Evolutionary conservation across 1,139 yeast species (phyloP).

Genomic region (Torulaspora pretoriensis): DNA sequence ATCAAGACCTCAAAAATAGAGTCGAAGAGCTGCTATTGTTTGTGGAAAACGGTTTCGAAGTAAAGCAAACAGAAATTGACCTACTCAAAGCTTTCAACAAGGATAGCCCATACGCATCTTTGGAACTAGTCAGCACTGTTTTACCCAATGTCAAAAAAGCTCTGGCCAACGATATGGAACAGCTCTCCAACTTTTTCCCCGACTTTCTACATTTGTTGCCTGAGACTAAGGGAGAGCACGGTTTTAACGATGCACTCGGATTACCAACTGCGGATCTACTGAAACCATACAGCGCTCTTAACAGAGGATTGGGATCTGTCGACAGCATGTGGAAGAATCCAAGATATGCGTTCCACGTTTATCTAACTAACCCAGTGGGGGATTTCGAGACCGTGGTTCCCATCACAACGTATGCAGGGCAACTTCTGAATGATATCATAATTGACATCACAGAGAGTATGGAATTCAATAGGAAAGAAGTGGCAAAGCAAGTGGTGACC

Average conservation of each 20-base stretch:
- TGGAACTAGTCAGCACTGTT: constrained; percentile 49
- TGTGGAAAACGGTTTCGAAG: constrained; percentile 38
- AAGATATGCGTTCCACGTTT: constrained; percentile 62
- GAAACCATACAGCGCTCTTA: constrained; percentile 32
- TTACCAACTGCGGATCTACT: constrained; percentile 45
- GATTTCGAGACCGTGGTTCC: constrained; percentile 72
- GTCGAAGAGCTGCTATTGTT: constrained; percentile 45
- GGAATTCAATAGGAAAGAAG: constrained; percentile 86
- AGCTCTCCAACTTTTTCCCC: constrained; percentile 34
- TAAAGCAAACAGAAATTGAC: constrained; percentile 22
- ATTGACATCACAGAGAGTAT: constrained; percentile 71
- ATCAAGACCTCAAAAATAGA: constrained; percentile 38
- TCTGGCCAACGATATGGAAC: constrained; percentile 40
- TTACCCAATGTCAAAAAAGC: constrained; percentile 49
- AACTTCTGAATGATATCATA: constrained; percentile 70
- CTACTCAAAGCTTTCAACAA: constrained; percentile 30
- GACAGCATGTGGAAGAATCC: constrained; percentile 54
- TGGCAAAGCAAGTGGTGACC: constrained; percentile 75
- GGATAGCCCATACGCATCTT: constrained; percentile 52
- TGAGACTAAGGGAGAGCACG: constrained; percentile 28
- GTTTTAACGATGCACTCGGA: constrained; percentile 33
- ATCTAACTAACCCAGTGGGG: constrained; percentile 43
- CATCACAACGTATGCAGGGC: constrained; percentile 52
- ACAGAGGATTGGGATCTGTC: constrained; percentile 41
- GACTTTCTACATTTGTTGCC: constrained; percentile 31